A percentile compares a stretch with the other conserved stretches of the same genome.
Evolutionary conservation across 169 alveolate species (phyloP).

Genomic region (Cryptosporidium tyzzeri): DNA sequence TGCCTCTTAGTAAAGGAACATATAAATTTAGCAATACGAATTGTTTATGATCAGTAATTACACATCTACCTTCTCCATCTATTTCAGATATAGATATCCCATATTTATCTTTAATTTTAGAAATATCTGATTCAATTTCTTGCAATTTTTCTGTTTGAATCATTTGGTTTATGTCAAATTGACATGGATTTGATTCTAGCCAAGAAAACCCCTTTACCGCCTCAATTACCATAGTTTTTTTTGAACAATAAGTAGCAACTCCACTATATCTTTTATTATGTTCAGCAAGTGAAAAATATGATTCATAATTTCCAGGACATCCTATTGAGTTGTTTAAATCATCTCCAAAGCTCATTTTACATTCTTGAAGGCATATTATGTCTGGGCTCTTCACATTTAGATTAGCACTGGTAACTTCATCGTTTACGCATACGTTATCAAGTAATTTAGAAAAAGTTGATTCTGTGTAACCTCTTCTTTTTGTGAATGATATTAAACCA

Average conservation of each 20-base stretch:
- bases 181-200: not conserved
- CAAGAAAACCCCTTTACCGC: constrained; percentile 54
- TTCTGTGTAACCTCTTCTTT: constrained; percentile 51
- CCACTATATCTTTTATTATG: constrained; percentile 66
- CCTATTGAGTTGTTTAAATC: constrained; percentile 36
- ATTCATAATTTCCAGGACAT: constrained; percentile 30
- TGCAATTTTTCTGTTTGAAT: not conserved
- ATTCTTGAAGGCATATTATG: constrained; percentile 55
- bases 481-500: constrained; percentile 29
- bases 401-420: not conserved
- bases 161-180: constrained; percentile 23
- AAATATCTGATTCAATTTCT: not conserved
- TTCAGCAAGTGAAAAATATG: constrained; percentile 34
- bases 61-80: constrained; percentile 53
- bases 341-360: constrained; percentile 47
- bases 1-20: constrained; percentile 48
- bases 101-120: not conserved
- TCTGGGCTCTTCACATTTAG: constrained; percentile 7
- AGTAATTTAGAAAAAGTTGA: constrained; percentile 6
- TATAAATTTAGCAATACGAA: constrained; percentile 24
- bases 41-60: constrained; percentile 43
- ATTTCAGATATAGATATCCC: constrained; percentile 4
- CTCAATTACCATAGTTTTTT: constrained; percentile 4
- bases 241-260: constrained; percentile 38
- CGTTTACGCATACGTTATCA: constrained; percentile 9